Evolutionary conservation across 495 filamentous ascomycete species (phyloP).

Genomic region (Neurospora sublineolata): DNA sequence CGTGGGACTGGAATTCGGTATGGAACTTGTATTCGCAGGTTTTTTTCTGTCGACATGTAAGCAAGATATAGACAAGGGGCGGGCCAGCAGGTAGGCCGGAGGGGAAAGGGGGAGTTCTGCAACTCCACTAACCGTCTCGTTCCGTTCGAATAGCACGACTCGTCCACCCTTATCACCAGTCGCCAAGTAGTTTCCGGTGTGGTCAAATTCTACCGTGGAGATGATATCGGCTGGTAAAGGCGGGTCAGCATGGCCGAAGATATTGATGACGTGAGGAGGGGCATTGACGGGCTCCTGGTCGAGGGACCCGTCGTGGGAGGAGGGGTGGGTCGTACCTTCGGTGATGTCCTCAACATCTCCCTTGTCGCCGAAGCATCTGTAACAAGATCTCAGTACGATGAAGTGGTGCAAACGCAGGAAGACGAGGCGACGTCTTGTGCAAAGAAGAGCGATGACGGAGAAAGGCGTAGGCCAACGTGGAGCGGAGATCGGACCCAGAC

Average conservation of each 20-base stretch:
- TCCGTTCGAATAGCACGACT: slow-evolving; percentile 93
- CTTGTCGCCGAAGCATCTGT: slow-evolving; percentile 97
- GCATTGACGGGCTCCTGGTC: neutral
- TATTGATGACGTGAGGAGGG: neutral
- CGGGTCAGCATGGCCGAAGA: slow-evolving; percentile 15
- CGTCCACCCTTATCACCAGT: slow-evolving; percentile 96
- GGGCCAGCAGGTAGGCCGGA: neutral
- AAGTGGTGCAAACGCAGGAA: slow-evolving; percentile 5
- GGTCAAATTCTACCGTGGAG: slow-evolving; percentile 97
- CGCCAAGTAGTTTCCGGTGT: slow-evolving; percentile 95
- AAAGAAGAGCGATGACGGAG: neutral
- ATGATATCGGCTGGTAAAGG: slow-evolving; percentile 79
- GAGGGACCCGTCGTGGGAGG: neutral
- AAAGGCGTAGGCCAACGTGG: neutral
- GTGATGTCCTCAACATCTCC: slow-evolving; percentile 99
- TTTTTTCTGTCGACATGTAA: slow-evolving; percentile 66
- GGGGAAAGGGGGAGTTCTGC: neutral
- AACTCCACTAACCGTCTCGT: slow-evolving; percentile 71
- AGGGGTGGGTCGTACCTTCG: slow-evolving; percentile 57
- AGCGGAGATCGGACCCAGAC: neutral
- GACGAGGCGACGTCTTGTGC: neutral
- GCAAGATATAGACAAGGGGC: neutral
- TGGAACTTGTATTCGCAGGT: slow-evolving; percentile 99
- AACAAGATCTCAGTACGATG: slow-evolving; percentile 5
- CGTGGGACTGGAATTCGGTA: slow-evolving; percentile 98